phyloP scores from a whole-genome alignment of 805 yeast species.

The Teunomyces gatunensis region DNA sequence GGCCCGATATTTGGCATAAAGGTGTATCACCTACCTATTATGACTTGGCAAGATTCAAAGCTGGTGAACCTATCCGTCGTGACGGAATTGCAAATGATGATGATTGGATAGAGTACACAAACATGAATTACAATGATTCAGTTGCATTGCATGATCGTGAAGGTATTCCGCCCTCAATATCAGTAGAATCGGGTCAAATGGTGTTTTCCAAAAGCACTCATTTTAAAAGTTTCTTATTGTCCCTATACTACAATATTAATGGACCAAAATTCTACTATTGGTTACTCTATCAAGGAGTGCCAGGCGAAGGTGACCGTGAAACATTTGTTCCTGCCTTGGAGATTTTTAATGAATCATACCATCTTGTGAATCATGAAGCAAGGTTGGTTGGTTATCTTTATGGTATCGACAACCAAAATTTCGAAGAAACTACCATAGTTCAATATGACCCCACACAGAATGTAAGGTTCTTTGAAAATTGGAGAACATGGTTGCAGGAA shows the following conservation, averaged over 20 bases:
- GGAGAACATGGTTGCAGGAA: constrained; percentile 26
- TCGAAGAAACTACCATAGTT: constrained; percentile 23
- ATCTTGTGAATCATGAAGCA: constrained; percentile 20
- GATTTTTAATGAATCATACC: constrained; percentile 33
- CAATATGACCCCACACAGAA: constrained; percentile 20
- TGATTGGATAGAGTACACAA: constrained; percentile 19
- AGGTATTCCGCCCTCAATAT: constrained; percentile 26
- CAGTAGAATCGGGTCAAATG: constrained; percentile 38
- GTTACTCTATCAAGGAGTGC: constrained; percentile 35
- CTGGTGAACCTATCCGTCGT: constrained; percentile 29
- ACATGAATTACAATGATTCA: constrained; percentile 14
- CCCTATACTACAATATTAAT: constrained; percentile 34
- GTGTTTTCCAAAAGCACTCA: constrained; percentile 34
- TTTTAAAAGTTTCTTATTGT: constrained; percentile 26
- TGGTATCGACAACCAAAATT: constrained; percentile 6
- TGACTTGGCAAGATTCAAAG: constrained; percentile 27
- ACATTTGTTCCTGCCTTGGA: constrained; percentile 39
- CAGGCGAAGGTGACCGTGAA: constrained; percentile 36
- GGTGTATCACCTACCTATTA: constrained; percentile 31
- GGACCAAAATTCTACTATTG: constrained; percentile 28
- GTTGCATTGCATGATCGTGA: constrained; percentile 32
- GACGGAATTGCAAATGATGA: constrained; percentile 28
- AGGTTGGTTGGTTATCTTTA: constrained; percentile 20
- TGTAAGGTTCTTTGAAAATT: constrained; percentile 14
- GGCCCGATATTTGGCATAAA: constrained; percentile 39